Percentiles rank a stretch among this genome's conserved stretches.
These are phyloP conservation scores for Kluyveromyces starmeri DNA, from an alignment of 805 yeast genomes.

Conservation along the genomic window DNA sequence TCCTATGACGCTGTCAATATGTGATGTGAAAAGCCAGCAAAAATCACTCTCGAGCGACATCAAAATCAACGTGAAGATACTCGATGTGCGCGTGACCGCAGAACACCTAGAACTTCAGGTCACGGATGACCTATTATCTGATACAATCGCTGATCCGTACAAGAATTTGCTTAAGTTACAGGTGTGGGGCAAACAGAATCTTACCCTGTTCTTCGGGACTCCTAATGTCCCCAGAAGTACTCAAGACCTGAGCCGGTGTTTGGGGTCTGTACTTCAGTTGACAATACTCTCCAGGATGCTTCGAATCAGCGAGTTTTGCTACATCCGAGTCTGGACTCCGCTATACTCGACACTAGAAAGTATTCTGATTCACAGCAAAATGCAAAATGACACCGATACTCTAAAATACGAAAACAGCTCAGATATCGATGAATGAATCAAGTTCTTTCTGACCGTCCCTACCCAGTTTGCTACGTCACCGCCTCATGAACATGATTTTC, in stretches of 20 bases:
- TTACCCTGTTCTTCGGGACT: conserved; percentile 11
- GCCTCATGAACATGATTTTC: too few relatives aligned
- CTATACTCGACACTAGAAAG: conserved; percentile 2
- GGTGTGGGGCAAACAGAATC: conserved; percentile 10
- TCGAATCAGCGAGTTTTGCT: neutral
- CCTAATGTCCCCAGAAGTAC: neutral
- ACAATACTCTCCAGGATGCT: neutral
- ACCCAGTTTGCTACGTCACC: too few relatives aligned
- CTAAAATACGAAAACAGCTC: neutral
- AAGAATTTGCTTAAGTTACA: conserved; percentile 10
- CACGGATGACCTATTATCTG: conserved; percentile 9
- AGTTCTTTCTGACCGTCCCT: too few relatives aligned
- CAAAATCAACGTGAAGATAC: neutral
- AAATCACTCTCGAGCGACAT: neutral
- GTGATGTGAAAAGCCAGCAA: neutral
- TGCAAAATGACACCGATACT: neutral
- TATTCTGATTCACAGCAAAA: conserved; percentile 1
- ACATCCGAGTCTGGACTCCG: conserved; percentile 1
- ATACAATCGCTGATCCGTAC: conserved; percentile 7
- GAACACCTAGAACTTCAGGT: neutral
- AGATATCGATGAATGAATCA: neutral
- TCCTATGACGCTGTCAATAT: neutral
- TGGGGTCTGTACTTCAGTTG: neutral
- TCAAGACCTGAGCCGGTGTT: conserved; percentile 1
- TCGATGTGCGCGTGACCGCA: neutral